A percentile compares a stretch with the other conserved stretches of the same genome.
phyloP scores from a whole-genome alignment of 1,284 basidiomycete species.

The Marasmius fiardii region DNA sequence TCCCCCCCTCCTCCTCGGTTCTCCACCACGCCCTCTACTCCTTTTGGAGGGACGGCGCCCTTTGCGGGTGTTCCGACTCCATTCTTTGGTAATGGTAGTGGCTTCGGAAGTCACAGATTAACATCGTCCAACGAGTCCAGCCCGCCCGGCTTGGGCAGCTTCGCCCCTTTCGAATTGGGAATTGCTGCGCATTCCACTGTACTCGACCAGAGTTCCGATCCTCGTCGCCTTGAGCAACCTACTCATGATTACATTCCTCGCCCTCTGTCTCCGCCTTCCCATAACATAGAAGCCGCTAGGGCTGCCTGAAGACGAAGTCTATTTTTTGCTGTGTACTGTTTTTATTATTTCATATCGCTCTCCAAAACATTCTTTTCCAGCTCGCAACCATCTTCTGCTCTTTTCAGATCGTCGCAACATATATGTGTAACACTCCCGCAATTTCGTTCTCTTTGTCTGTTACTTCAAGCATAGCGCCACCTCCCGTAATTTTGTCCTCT shows the following conservation, averaged over 20 bases:
- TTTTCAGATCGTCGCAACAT: constrained; percentile 1
- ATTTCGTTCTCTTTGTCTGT: not conserved
- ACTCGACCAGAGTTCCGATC: constrained; percentile 57
- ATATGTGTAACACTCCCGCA: constrained; percentile 3
- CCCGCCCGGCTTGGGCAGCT: constrained; percentile 32
- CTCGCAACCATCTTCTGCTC: not conserved
- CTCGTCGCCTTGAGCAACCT: constrained; percentile 37
- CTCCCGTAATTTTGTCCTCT: not conserved
- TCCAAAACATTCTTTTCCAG: not conserved
- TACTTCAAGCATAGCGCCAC: constrained; percentile 1
- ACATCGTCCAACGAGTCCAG: constrained; percentile 21
- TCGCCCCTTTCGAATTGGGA: constrained; percentile 64
- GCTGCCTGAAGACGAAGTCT: constrained; percentile 25
- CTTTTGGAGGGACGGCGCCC: constrained; percentile 30
- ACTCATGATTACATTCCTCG: constrained; percentile 41
- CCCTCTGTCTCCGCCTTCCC: constrained; percentile 46
- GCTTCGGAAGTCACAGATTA: constrained; percentile 31
- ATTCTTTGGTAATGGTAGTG: constrained; percentile 20
- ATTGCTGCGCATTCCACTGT: constrained; percentile 48
- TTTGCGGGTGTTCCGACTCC: constrained; percentile 21
- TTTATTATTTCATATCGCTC: not conserved
- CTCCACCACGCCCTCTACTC: constrained; percentile 43
- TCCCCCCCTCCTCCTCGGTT: constrained; percentile 62
- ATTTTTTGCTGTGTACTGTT: not conserved
- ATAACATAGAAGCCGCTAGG: constrained; percentile 53